A percentile compares a stretch with the other conserved stretches of the same genome.
phyloP scores from a whole-genome alignment of 2,329 filamentous ascomycete genomes.

The Cercospora nicotianae region DNA sequence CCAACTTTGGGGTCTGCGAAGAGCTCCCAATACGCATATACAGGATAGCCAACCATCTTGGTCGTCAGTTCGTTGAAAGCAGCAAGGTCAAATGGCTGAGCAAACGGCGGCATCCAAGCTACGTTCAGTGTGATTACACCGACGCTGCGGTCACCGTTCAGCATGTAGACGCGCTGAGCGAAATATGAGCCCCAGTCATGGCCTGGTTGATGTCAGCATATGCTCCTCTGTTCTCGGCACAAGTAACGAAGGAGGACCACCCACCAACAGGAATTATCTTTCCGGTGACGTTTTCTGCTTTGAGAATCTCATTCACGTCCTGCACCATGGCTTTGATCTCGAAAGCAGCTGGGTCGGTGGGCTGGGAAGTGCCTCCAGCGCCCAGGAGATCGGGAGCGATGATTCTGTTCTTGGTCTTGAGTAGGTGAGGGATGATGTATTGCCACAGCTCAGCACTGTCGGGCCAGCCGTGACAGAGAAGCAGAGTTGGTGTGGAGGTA shows the following conservation, averaged over 20 bases:
- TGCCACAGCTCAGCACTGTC: conserved; percentile 50
- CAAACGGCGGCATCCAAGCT: conserved; percentile 43
- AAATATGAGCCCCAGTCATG: conserved; percentile 40
- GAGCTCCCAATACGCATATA: conserved; percentile 47
- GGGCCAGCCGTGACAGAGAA: conserved; percentile 53
- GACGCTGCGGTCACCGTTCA: conserved; percentile 42
- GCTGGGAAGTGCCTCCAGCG: conserved; percentile 45
- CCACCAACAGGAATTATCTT: conserved; percentile 30
- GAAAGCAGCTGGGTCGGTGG: conserved; percentile 43
- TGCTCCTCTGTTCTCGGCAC: not conserved
- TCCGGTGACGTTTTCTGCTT: conserved; percentile 37
- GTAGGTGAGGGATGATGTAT: conserved; percentile 44
- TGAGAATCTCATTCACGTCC: conserved; percentile 46
- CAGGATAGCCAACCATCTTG: conserved; percentile 41
- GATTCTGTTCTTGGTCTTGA: conserved; percentile 44
- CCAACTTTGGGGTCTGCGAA: conserved; percentile 39
- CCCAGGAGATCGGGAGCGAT: conserved; percentile 44
- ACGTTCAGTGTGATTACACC: conserved; percentile 49
- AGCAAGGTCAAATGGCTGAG: conserved; percentile 43
- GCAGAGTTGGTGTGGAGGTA: conserved; percentile 40
- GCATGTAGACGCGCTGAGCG: conserved; percentile 47
- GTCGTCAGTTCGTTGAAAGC: conserved; percentile 37
- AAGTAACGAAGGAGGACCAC: conserved; percentile 6
- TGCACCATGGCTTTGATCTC: conserved; percentile 39
- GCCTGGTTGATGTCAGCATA: not conserved